These are phyloP conservation scores for Coemansia sp. DNA, from an alignment of 192 early-diverging fungal species.

Conservation along the genomic window DNA sequence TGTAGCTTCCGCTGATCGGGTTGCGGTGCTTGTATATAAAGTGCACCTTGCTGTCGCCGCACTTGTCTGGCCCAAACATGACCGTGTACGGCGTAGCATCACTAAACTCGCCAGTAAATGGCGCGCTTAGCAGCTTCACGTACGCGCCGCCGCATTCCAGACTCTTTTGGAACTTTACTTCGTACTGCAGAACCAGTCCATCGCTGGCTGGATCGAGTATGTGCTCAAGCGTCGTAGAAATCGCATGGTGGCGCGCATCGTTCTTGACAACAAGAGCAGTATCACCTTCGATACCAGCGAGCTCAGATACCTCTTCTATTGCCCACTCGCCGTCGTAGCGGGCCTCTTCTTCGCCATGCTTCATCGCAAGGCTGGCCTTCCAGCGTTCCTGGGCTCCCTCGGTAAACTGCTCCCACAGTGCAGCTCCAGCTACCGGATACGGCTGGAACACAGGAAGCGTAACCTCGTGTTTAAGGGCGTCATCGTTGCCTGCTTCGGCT, in stretches of 20 bases:
- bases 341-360: slow-evolving; percentile 28
- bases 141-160: slow-evolving; percentile 90
- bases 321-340: slow-evolving; percentile 79
- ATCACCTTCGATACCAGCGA: slow-evolving; percentile 66
- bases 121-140: slow-evolving; percentile 76
- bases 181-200: slow-evolving; percentile 81
- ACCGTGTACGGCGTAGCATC: slow-evolving; percentile 84
- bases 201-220: slow-evolving; percentile 74
- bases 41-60: slow-evolving; percentile 92
- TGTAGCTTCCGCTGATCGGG: slow-evolving; percentile 73
- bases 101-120: slow-evolving; percentile 58
- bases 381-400: slow-evolving; percentile 19
- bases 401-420: slow-evolving; percentile 51
- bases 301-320: slow-evolving; percentile 67
- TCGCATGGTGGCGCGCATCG: slow-evolving; percentile 83
- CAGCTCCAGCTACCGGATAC: slow-evolving; percentile 26
- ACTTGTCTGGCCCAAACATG: slow-evolving; percentile 96
- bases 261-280: slow-evolving; percentile 77
- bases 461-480: slow-evolving; percentile 6
- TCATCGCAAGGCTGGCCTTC: slow-evolving; percentile 37
- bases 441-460: slow-evolving; percentile 32
- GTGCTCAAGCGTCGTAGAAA: slow-evolving; percentile 69
- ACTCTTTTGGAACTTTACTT: slow-evolving; percentile 75
- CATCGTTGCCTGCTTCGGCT: not conserved
- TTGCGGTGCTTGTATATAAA: slow-evolving; percentile 92